Conservation (phyloP, 176 grass and related monocot genomes). For the Microstegium vimineum region DNA sequence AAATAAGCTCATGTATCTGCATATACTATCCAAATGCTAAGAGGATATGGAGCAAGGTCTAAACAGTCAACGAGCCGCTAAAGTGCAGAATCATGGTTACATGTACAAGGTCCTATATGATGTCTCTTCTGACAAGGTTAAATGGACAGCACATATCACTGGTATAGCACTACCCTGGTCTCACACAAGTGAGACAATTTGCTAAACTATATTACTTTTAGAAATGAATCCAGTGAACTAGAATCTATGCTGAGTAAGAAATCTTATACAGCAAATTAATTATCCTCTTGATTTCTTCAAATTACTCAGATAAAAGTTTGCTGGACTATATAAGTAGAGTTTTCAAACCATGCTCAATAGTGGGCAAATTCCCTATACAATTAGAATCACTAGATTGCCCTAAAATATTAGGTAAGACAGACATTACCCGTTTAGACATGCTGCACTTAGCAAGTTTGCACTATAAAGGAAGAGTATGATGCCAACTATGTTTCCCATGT, state of each 20-base stretch:
- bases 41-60: not conserved
- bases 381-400: not conserved
- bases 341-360: slow-evolving; percentile 1
- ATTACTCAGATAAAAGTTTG: not conserved
- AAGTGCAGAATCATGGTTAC: not conserved
- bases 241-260: not conserved
- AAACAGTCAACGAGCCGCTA: not conserved
- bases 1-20: not conserved
- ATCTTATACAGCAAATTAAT: not conserved
- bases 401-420: not conserved
- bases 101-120: not conserved
- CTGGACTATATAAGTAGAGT: not conserved
- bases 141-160: not conserved
- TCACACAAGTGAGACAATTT: not conserved
- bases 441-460: not conserved
- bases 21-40: not conserved
- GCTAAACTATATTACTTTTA: not conserved
- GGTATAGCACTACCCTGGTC: not conserved
- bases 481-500: not conserved
- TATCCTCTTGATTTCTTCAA: not conserved
- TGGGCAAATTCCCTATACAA: not conserved
- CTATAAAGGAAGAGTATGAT: not conserved
- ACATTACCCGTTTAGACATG: not conserved
- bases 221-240: not conserved
- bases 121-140: not conserved